Percentiles rank a stretch among this genome's conserved stretches.
phyloP scores from a whole-genome alignment of 352 stramenopile species.

The Peronospora belbahrii region DNA sequence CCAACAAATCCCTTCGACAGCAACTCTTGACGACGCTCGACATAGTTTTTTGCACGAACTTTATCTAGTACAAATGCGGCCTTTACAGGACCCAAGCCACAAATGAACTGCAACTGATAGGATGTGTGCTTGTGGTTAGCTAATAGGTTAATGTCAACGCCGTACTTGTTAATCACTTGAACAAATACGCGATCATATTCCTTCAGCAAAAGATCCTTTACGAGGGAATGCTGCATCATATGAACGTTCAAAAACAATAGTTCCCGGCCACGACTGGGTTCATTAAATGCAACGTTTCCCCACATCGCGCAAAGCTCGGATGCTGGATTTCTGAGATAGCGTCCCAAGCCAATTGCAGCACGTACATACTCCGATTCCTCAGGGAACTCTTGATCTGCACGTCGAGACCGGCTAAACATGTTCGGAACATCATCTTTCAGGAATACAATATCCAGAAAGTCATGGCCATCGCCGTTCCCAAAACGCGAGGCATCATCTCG shows the following conservation, averaged over 20 bases:
- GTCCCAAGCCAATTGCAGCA: conserved; percentile 64
- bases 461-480: conserved; percentile 64
- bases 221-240: conserved; percentile 78
- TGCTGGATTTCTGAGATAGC: conserved; percentile 78
- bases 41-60: conserved; percentile 75
- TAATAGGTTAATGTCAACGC: conserved; percentile 85
- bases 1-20: conserved; percentile 77
- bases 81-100: conserved; percentile 77
- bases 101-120: conserved; percentile 85
- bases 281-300: conserved; percentile 73
- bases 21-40: conserved; percentile 80
- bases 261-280: conserved; percentile 69
- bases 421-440: conserved; percentile 84
- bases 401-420: conserved; percentile 85
- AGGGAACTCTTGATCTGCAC: conserved; percentile 74
- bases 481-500: conserved; percentile 63
- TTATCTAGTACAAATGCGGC: conserved; percentile 74
- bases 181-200: conserved; percentile 85
- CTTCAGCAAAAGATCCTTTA: conserved; percentile 77
- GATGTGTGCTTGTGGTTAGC: conserved; percentile 85
- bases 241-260: conserved; percentile 83
- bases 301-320: conserved; percentile 84
- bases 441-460: conserved; percentile 85
- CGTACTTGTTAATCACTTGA: conserved; percentile 82
- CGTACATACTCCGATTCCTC: conserved; percentile 78